Base-by-base conservation (phyloP, 2,329 filamentous ascomycete genomes). In the Aspergillus unguis region DNA sequence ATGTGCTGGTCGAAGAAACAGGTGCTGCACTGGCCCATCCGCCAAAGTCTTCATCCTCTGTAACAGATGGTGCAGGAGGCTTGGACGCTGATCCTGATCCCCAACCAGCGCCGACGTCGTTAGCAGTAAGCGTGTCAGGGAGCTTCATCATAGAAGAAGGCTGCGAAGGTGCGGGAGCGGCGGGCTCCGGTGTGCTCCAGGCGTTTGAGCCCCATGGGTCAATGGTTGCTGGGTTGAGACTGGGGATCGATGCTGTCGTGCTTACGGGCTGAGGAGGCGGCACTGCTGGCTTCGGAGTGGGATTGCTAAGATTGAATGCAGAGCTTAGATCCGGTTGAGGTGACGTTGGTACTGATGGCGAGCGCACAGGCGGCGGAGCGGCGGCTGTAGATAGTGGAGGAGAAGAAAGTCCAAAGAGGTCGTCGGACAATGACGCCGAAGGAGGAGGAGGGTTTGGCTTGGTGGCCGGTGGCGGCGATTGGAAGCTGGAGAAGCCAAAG, bases 11-110 rank as follows among this genome's bases (percentile, higher is more conserved):
- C 9, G 77, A 74, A 35, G 74, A 77, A 62, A 61, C 81, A 65
- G 81, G 86, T 75, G 79, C 76, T 41, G 85, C 84, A 66, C 90
- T 95, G 44, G 89, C 85, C 92, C 92, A 97, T 9, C 92, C 92
- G 23, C 92, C 92, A 75, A 96, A 97, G 67, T 97, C 92, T 71
- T 97, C 92, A 63, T 97, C 92, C 0, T 89, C 87, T 33, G 88
- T 81, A 2, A 96, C 88, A 64, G 87, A 86, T 26, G 89, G 85
- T 17, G 68, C 48, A 36, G 66, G 42, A 4, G 46, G 61, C 60
- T 63, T 50, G 27, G 67, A 57, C 5, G 74, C 63, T 6, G 68
- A 64, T 48, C 77, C 81, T 71, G 89, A 86, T 5, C 77, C 81
- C 71, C 89, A 87, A 5, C 86, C 86, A 26, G 86, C 86, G 60